These are phyloP conservation scores for Tolypocladium ovalisporum DNA, from an alignment of 2,329 filamentous ascomycete species.

Conservation along the genomic window DNA sequence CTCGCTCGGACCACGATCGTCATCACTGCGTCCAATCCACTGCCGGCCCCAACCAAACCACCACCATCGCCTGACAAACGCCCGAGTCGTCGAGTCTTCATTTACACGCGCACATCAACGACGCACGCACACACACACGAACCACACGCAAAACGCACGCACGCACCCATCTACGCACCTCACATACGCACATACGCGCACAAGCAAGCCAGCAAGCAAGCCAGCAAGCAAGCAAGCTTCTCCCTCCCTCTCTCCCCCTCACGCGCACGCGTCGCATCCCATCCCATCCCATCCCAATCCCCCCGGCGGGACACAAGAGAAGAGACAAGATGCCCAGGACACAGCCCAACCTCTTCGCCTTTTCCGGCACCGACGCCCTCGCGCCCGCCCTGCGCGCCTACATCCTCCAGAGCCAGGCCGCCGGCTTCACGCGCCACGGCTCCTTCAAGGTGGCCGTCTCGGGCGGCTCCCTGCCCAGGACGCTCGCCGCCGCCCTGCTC, in stretches of 20 bases:
- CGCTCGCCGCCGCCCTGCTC: slow-evolving; percentile 75
- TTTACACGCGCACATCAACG: background rate
- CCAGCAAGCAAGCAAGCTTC: background rate
- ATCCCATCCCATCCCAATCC: too few relatives aligned
- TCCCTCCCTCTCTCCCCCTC: background rate
- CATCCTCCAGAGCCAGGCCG: slow-evolving; percentile 70
- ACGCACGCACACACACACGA: background rate
- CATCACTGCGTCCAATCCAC: background rate
- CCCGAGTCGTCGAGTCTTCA: background rate
- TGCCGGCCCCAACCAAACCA: background rate
- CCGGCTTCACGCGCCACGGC: slow-evolving; percentile 68
- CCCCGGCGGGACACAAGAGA: too few relatives aligned
- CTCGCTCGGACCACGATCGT: background rate
- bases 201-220: background rate
- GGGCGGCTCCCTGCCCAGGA: slow-evolving; percentile 83
- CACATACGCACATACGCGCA: background rate
- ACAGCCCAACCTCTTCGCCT: slow-evolving; percentile 69
- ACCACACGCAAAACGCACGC: background rate
- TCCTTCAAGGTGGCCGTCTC: slow-evolving; percentile 89
- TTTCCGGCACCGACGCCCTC: slow-evolving; percentile 57
- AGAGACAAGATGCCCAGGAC: slow-evolving; percentile 35
- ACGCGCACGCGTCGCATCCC: background rate
- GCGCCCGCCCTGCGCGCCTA: slow-evolving; percentile 71
- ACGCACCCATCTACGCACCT: too few relatives aligned
- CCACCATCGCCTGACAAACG: background rate